Base-by-base conservation (phyloP, 2,329 filamentous ascomycete genomes). In the Nannizzia gypsea region DNA sequence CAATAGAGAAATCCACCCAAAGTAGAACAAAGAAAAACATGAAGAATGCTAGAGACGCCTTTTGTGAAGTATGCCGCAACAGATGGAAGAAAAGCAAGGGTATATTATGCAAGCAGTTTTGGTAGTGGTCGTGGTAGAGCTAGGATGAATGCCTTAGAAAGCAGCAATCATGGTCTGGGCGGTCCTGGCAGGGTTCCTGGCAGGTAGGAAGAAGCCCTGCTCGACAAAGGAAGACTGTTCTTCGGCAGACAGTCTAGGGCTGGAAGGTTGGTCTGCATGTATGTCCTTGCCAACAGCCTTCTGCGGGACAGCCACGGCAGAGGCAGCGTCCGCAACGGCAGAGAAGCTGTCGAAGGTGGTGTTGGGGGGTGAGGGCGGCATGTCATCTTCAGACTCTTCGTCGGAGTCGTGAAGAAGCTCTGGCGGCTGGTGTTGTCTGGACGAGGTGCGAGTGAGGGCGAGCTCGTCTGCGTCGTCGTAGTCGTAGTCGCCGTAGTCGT, bases 371-470 rank as follows among this genome's bases (percentile, higher is more conserved):
- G 86, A 88, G 17, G 85, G 86, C 5, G 88, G 88, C 55, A 79
- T 76, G 65, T 88, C 85, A 74, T 90, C 87, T 67, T 90, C 87
- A 1, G 83, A 84, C 59, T 79, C 75, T 6, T 74, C 77, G 62
- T 81, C 82, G 8, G 22, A 24, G 40, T 58, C 56, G n/a, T 34
- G 24, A 60, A 90, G 82, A 71, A 89, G 87, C 9, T 87, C 87
- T 58, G 87, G 79, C 28, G 48, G 48, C 48, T 54, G 48, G 58
- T 84, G 83, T 67, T 81, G 68, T 31, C 48, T 31, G 3, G 87
- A 90, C 24, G 78, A 78, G 63, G 85, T 87, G 67, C 86, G 83
- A 59, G 85, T 87, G 62, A 90, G 81, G 62, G 81, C 80, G 59
- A 90, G 81, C 62, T 83, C 78, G 17, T 71, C 72, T 46, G 63